These are phyloP conservation scores for Psilocybe cyanescens DNA, from an alignment of 768 basidiomycete species.

Conservation along the genomic window DNA sequence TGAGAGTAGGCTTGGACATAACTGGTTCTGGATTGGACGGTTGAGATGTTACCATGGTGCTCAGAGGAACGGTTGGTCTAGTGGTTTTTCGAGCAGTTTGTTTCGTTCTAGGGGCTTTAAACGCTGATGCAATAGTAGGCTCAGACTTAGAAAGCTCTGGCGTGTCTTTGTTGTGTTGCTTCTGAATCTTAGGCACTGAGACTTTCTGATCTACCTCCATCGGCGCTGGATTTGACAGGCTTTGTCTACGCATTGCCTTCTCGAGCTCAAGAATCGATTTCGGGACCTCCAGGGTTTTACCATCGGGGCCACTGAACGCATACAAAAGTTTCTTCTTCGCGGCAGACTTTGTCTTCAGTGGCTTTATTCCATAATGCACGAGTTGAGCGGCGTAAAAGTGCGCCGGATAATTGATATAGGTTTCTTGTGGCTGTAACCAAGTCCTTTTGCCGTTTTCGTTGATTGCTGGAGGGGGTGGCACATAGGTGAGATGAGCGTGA, in stretches of 20 bases:
- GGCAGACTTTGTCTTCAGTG: constrained; percentile 25
- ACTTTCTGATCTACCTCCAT: not conserved
- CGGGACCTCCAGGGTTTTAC: constrained; percentile 23
- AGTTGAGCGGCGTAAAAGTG: constrained; percentile 32
- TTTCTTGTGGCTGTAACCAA: constrained; percentile 19
- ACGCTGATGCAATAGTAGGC: not conserved
- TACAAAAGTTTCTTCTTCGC: constrained; percentile 29
- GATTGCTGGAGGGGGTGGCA: constrained; percentile 23
- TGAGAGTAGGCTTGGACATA: no score
- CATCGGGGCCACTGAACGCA: constrained; percentile 21
- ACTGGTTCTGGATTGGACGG: no score
- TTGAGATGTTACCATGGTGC: no score
- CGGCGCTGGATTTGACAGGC: constrained; percentile 18
- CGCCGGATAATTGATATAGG: constrained; percentile 22
- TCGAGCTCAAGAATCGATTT: constrained; percentile 24
- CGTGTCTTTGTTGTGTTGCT: no score
- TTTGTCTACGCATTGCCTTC: constrained; percentile 12
- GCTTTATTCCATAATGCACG: constrained; percentile 30
- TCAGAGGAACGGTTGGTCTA: no score
- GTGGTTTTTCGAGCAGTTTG: not conserved
- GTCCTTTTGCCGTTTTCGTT: constrained; percentile 29
- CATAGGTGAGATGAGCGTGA: constrained; percentile 26
- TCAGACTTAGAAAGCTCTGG: not conserved
- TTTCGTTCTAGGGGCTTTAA: not conserved
- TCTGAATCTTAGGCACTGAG: not conserved